Base-by-base conservation (phyloP, 2,329 filamentous ascomycete species). In the Penicillium capsulatum region DNA sequence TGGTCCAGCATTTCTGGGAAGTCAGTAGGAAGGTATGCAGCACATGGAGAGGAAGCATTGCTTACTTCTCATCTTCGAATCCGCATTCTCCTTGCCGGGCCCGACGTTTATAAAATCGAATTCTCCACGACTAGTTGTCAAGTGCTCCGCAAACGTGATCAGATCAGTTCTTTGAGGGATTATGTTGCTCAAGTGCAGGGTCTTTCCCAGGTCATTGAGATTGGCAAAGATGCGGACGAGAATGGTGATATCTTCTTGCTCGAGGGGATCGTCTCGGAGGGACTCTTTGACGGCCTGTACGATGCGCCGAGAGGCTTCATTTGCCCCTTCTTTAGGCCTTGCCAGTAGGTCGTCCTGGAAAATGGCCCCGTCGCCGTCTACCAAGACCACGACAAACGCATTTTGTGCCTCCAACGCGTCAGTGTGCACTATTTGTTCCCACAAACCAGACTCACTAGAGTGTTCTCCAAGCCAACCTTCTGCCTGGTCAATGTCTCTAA, bases 161-260 rank as follows among this genome's bases (percentile, higher is more conserved):
- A 48, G 27, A 15, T 42, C 38, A 17, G 10, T 17, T 33, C 35
- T 27, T 10, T 8, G 19, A 3, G 38, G 16, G 17, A 42, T 42
- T 8, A 40, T 24, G 10, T 29, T 35, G 32, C 35, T 17, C 13
- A 31, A 17, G 10, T 17, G n/a, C 3, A 48, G 38, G 3, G 38
- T 39, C 5, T 32, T 44, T 4, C 31, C 31, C 8, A 48, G 45
- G 16, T 36, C 42, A 7, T 28, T 33, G 10, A 48, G n/a, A 11
- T 48, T 41, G 7, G 40, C 45, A 37, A 43, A 48, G 14, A 48
- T 27, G 4, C 40, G 39, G 17, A 48, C 41, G 7, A 48, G 22
- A 28, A 44, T 41, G 15, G 41, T 35, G 20, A 38, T 22, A 17
- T 38, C 29, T 9, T 38, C 15, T n/a, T 16, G 22, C n/a, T 33